Evolutionary conservation across 2,329 filamentous ascomycete genomes (phyloP), one percentile per base, ranked within the genome.

Genomic region (Scedosporium apiospermum): DNA sequence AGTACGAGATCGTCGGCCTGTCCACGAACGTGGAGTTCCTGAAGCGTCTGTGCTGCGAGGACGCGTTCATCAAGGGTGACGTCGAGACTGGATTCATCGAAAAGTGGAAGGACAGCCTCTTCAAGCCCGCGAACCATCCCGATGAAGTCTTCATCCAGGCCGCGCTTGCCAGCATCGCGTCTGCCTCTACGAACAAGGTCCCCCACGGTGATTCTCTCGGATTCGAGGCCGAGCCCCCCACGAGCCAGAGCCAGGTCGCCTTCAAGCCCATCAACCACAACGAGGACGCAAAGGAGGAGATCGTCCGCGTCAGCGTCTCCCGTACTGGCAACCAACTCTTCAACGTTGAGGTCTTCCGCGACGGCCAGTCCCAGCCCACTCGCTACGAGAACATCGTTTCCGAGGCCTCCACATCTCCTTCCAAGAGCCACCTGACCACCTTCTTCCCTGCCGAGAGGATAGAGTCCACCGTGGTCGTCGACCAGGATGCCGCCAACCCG

Each of bases 51-150:
- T 96, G 92, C 72, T 83, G 86, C 57, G 92, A 89, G 64, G 82
- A 85, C 0, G 90, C 89, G 59, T 99, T 99, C 71, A 83, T 96
- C 63, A 83, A 83, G 10, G 95, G 93, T 7, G 86, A 95, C 21
- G 92, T 99, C 14, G 93, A 99, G 75, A 99, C 95, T 0, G 93
- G 93, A 1, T 99, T 96, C 72, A 98, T 99, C 67, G 88, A 93
- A 62, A 96, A 96, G 74, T 89, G 96, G 77, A 83, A 84, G 64
- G 82, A 86, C 10, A 88, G 92, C 66, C 82, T 99, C 1, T 98
- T 98, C 72, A 78, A 80, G 23, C 81, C 83, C 0, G 75, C 83
- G 12, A 72, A 73, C 0, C 82, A 89, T 41, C 78, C 83, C 21
- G 81, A 88, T 53, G 92, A 96, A 74, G 84, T 92, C 2, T 90